Base-by-base conservation (phyloP, 768 basidiomycete genomes). In the Rhizopogon vulgaris region DNA sequence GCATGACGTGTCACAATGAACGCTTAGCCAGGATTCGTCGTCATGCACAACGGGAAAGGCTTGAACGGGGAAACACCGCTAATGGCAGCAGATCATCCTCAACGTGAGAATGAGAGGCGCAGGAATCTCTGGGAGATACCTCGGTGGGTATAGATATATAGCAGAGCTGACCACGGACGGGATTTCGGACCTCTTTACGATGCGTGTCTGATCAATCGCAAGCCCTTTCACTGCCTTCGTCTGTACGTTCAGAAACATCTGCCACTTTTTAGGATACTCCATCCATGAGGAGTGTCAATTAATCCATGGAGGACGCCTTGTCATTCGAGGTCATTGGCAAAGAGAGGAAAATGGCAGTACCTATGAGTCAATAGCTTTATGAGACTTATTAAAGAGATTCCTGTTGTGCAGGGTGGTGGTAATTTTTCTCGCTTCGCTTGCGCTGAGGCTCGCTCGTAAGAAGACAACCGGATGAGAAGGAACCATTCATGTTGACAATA, bases 1-100 rank as follows among this genome's bases (percentile, higher is more conserved):
- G 96, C 67, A 98, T 94, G 96, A 80, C 84, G 43, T 99, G 96
- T 62, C 96, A 99, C 64, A 97, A 93, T 69, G 92, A 97, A 54
- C 89, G 96, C 56, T 96, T 97, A 71, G 92, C 91, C 34, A 84
- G 90, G 60, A 94, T 93, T 56, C 73, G 93, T 58, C 84, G 87
- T 54, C 91, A 97, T 67, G 87, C 89, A 3, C 94, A 96, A 71
- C 90, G 88, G 67, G 22, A 22, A 22, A 85, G 90, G 63, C 82
- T 85, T 22, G 64, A 58, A 49, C 74, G 76, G 60, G 82, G 84
- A 52, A 75, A 71, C 41, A 72, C 69, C 11, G 67, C 68, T 24
- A 53, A 52, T 5, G 41, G 58, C n/a, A 58, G 63, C 51, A 46
- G 57, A 0, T 53, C 65, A 32, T 55, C 70, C 25, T 60, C 61